phyloP scores from a whole-genome alignment of 2,329 filamentous ascomycete genomes.

The Pyrenophora tritici-repentis region DNA sequence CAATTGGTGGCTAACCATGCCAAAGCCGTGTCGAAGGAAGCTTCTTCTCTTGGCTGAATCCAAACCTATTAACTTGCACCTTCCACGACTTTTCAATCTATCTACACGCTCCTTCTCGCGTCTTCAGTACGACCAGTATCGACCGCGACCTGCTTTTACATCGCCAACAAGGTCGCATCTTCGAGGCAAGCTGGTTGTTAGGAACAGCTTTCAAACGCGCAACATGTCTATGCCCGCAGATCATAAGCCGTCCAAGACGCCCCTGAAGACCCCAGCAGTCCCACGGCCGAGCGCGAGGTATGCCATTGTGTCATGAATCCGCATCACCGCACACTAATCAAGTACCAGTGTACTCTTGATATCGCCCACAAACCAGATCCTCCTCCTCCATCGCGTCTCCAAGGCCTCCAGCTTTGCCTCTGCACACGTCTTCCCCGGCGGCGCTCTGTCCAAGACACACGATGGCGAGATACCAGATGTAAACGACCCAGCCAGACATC shows the following conservation, averaged over 20 bases:
- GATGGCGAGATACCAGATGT: conserved; percentile 66
- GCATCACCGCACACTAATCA: neutral
- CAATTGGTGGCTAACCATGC: conserved; percentile 33
- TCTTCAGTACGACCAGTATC: neutral
- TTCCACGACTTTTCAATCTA: neutral
- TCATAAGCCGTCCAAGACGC: conserved; percentile 36
- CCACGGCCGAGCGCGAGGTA: conserved; percentile 70
- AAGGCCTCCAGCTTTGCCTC: conserved; percentile 85
- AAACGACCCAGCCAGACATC: conserved; percentile 63
- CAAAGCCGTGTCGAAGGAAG: conserved; percentile 14
- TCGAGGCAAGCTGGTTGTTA: too few species aligned
- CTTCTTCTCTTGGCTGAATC: conserved; percentile 16
- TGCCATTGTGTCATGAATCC: neutral
- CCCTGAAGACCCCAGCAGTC: conserved; percentile 46
- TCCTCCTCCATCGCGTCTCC: conserved; percentile 83
- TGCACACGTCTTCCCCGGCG: conserved; percentile 94
- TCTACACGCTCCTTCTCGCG: neutral
- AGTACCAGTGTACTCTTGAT: conserved; percentile 74
- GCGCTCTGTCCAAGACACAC: conserved; percentile 76
- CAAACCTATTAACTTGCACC: neutral
- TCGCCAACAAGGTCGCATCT: neutral
- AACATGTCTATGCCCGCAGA: conserved; percentile 43
- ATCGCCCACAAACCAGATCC: conserved; percentile 82
- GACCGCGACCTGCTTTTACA: neutral
- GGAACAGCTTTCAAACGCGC: conserved; percentile 11